Conservation (phyloP, 371 early-diverging fungal species). For the Globomyces sp. region DNA sequence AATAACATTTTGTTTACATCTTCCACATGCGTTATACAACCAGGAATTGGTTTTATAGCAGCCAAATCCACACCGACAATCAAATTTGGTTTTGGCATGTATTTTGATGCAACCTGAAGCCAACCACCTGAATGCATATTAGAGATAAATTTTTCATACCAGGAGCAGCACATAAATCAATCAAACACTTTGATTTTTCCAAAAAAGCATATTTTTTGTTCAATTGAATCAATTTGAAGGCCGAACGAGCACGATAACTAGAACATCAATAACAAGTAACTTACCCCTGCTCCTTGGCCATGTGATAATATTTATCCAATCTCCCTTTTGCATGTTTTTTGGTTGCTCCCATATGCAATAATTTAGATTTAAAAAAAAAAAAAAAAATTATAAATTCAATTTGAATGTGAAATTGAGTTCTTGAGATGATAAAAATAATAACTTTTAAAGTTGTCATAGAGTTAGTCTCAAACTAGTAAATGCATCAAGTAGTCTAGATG, state of each 20-base stretch:
- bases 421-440: too few species aligned
- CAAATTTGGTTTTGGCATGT: conserved; percentile 92
- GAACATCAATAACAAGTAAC: too few species aligned
- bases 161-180: conserved; percentile 99
- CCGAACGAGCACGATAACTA: conserved; percentile 97
- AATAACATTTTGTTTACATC: conserved; percentile 50
- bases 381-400: background rate
- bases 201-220: conserved; percentile 99
- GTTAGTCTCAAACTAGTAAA: too few species aligned
- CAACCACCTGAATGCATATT: background rate
- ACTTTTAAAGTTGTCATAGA: too few species aligned
- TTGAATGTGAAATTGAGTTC: too few species aligned
- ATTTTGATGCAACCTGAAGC: conserved; percentile 94
- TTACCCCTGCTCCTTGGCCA: conserved; percentile 99
- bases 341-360: conserved; percentile 28
- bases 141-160: conserved; percentile 52
- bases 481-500: too few species aligned
- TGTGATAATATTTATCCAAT: conserved; percentile 99
- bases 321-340: conserved; percentile 86
- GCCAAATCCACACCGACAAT: conserved; percentile 94
- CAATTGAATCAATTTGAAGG: conserved; percentile 99
- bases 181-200: conserved; percentile 82
- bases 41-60: conserved; percentile 97
- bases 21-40: conserved; percentile 92
- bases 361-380: background rate